Evolutionary conservation across 306 rosid genomes (phyloP).

Genomic region (Medicago truncatula): MtrunA17r5.0-ANR NC_053046.1:17918001-17918500

Average conservation of each 20-base stretch:
- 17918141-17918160: constrained; percentile 8
- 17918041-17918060: neutral
- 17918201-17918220: neutral
- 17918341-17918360: neutral
- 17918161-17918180: constrained; percentile 15
- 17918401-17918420: too few relatives aligned
- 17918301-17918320: neutral
- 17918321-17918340: neutral
- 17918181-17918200: constrained; percentile 35
- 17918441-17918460: too few relatives aligned
- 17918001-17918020: neutral
- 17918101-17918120: neutral
- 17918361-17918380: too few relatives aligned
- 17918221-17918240: neutral
- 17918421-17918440: too few relatives aligned
- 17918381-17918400: too few relatives aligned
- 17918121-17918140: constrained; percentile 19
- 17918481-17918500: neutral
- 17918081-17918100: constrained; percentile 29
- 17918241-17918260: constrained; percentile 27
- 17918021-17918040: neutral
- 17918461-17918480: too few relatives aligned
- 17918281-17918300: neutral
- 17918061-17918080: neutral
- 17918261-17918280: constrained; percentile 23